Base-by-base conservation (phyloP, 148 eudicot species). In the Camellia sinensis region DNA sequence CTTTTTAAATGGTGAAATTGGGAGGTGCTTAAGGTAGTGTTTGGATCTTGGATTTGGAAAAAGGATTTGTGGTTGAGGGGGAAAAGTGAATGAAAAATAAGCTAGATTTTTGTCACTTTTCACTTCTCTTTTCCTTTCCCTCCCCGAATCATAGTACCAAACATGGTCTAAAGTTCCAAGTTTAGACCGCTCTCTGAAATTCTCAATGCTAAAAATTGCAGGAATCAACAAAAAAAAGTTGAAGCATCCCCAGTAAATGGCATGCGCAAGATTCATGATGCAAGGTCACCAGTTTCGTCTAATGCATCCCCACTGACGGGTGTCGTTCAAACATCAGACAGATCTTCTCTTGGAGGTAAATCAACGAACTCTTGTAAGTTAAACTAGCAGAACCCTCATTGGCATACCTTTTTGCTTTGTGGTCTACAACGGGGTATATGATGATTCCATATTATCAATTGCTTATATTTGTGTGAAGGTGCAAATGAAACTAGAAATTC, bases 311-410 rank as follows among this genome's bases (percentile, higher is more conserved):
- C 99, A 48, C 85, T 93, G 63, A 91, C 93, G 4, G 91, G 92
- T n/a, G 84, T 82, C 57, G 75, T 86, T 75, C 92, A 86, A 81
- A 89, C 88, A 74, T 72, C 91, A 67, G 89, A 76, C 85, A 73
- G 97, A 86, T 81, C 97, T 63, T 95, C 99, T 63, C 90, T 92
- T 73, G 97, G 93, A 77, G 97, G 90, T 46, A 80, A 75, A 14
- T 85, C 90, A 43, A 86, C 83, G 63, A 87, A 87, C 64, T 75
- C 90, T 65, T 70, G 94, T 91, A 89, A 89, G 94, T 86, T 29
- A 69, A 64, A 78, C 18, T 43, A 11, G 40, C 3, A 50, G n/a
- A 13, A 66, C 11, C 76, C 62, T 54, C 5, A 8, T 68, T 40
- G 41, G 37, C 67, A 18, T 29, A 7, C 50, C 37, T 29, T 3